Evolutionary conservation across 768 basidiomycete species (phyloP).

Genomic region (Termitomyces sp.): DNA sequence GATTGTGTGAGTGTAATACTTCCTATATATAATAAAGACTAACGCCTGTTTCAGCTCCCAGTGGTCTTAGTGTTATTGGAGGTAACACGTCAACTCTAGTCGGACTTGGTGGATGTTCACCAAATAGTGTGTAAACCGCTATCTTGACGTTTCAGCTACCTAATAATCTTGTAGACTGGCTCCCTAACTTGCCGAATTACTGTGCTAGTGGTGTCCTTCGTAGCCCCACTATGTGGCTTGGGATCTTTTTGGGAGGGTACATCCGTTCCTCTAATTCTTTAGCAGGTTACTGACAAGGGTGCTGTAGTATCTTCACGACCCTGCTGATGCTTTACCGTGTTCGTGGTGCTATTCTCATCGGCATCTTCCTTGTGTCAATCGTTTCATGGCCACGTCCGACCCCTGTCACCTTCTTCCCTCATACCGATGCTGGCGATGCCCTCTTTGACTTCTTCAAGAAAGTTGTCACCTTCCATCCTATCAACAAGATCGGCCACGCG

Average conservation of each 20-base stretch:
- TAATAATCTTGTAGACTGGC: slow-evolving; percentile 30
- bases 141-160: background rate
- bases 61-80: slow-evolving; percentile 71
- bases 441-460: slow-evolving; percentile 83
- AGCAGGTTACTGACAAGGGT: background rate
- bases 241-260: slow-evolving; percentile 78
- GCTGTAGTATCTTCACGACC: slow-evolving; percentile 59
- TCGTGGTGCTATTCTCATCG: slow-evolving; percentile 76
- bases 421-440: slow-evolving; percentile 59
- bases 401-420: slow-evolving; percentile 75
- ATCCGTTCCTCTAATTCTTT: slow-evolving; percentile 13
- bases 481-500: slow-evolving; percentile 57
- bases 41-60: slow-evolving; percentile 33
- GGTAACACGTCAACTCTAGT: slow-evolving; percentile 67
- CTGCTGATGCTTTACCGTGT: slow-evolving; percentile 82
- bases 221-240: slow-evolving; percentile 83
- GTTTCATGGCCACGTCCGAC: slow-evolving; percentile 88
- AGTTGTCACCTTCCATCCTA: slow-evolving; percentile 68
- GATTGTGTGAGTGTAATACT: slow-evolving; percentile 44
- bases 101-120: slow-evolving; percentile 67
- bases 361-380: slow-evolving; percentile 79
- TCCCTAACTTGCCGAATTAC: slow-evolving; percentile 44
- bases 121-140: slow-evolving; percentile 32
- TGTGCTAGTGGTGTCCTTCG: slow-evolving; percentile 62
- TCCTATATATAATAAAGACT: background rate